Evolutionary conservation across 495 filamentous ascomycete genomes (phyloP), one percentile per base, ranked within the genome.

Genomic region (Lineolata rhizophorae): DNA sequence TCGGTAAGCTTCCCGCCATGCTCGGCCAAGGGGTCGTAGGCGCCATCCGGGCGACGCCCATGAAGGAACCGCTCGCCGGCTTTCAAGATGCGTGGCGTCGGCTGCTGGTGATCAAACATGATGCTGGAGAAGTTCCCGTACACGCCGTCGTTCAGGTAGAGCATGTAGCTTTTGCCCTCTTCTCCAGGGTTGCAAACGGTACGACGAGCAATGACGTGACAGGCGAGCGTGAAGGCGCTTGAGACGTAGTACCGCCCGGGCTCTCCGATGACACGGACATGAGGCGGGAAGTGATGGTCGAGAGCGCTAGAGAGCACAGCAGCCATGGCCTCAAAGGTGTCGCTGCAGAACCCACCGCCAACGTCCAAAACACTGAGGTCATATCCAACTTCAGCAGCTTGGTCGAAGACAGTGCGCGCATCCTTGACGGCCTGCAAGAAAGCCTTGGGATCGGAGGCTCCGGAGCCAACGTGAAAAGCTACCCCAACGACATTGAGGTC

Each of bases 81-180:
- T 41, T 72, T 70, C 18, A 99, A 56, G 31, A 95, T 62, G 51
- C 72, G 79, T 30, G 85, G 79, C 27, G 74, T 54, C 0, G 84
- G 85, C 44, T 91, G 64, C 58, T 99, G 90, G 52, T 95, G 90
- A 46, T 95, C 90, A 52, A 93, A 99, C 55, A 99, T 90, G 61
- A 94, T 93, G 65, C 77, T 87, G 37, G 80, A 85, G 54, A 99
- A 95, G 54, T 94, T 94, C 36, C 87, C 85, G 41, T 99, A 99
- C 24, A 94, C 70, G 17, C 87, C 87, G 43, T 95, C 87, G 46
- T 95, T 95, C 41, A 95, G 56, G 51, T 97, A 95, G 18, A 93
- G 54, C 85, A 94, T 94, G 62, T 87, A 93, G 32, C 72, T 78
- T 22, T 60, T 57, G 15, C 54, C 57, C 27, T 61, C 51, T 31